Evolutionary conservation across 2,329 filamentous ascomycete species (phyloP), one percentile per base, ranked within the genome.

Genomic region (Chaetomiaceae sp.): DNA sequence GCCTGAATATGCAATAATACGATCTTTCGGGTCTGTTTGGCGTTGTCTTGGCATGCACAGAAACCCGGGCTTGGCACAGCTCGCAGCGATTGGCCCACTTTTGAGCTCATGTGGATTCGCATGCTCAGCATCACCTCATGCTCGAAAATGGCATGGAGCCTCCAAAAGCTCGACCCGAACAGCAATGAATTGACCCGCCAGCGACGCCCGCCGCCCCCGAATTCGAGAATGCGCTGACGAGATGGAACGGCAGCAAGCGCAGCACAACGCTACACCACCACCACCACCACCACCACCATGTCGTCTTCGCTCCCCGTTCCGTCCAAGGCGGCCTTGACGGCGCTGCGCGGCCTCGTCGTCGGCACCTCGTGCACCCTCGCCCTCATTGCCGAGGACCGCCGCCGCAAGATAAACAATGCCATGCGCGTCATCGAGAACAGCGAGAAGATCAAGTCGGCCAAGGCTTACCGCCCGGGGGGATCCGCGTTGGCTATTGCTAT

Each of bases 301-400:
- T 63, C 67, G 47, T 59, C 69, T 36, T 68, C 67, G 52, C 64
- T 73, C 36, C 71, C 71, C 56, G 70, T 74, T 44, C 73, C 74
- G 49, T 75, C 74, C 54, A 73, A 73, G 66, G 71, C 71, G 51
- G 73, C 72, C 59, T 63, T 77, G 59, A 72, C 72, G 62, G 68
- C 72, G 23, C 68, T 76, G 46, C 72, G 72, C 34, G 69, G 71
- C 29, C 68, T 77, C 43, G 69, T 73, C 27, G 61, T 75, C 9
- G 74, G 74, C 53, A 77, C 74, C 1, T 73, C 73, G 4, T 76
- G 72, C 64, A 72, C 72, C 20, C 62, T 76, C 39, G 71, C 70
- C 27, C 58, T 76, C 37, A 56, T 76, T 51, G 69, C 69, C 50
- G 74, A 76, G 59, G 74, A 76, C 60, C 74, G 73, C 23, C 69